Conservation (phyloP, 2,329 filamentous ascomycete genomes). For the Thielaviopsis ethacetica region DNA sequence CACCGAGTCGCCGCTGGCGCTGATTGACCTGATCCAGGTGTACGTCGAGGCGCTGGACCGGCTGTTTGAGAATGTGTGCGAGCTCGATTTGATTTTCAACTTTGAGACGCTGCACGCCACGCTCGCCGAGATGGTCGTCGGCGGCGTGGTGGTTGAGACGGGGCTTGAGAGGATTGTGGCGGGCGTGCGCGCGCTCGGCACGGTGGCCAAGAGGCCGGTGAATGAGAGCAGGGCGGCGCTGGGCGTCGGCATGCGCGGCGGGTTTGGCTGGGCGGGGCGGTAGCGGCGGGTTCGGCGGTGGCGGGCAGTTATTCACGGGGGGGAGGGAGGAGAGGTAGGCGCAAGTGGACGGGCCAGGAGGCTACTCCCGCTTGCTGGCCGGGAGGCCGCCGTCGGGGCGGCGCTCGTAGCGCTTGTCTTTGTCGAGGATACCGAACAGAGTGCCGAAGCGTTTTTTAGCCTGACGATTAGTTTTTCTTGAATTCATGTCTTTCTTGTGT, state of each 20-base stretch:
- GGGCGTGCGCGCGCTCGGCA: constrained; percentile 62
- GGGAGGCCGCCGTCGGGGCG: constrained; percentile 22
- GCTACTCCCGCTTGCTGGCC: not conserved
- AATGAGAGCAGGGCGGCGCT: constrained; percentile 46
- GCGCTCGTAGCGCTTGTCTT: constrained; percentile 27
- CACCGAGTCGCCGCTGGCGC: constrained; percentile 84
- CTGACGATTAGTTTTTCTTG: not conserved
- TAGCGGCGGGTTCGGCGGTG: no score
- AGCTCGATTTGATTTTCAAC: constrained; percentile 96
- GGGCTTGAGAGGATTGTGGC: constrained; percentile 75
- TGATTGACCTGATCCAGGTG: constrained; percentile 94
- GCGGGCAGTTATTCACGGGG: no score
- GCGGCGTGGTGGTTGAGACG: constrained; percentile 87
- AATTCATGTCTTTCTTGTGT: not conserved
- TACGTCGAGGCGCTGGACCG: constrained; percentile 92
- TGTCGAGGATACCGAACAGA: constrained; percentile 25
- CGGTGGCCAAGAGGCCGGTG: constrained; percentile 62
- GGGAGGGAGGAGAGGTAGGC: no score
- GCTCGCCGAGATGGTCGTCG: constrained; percentile 85
- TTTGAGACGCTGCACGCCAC: constrained; percentile 92
- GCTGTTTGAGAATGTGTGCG: constrained; percentile 96
- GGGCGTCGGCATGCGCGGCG: constrained; percentile 39
- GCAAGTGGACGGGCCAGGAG: no score
- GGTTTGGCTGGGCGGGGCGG: constrained; percentile 37
- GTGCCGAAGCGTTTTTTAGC: constrained; percentile 16